Evolutionary conservation across 1,284 basidiomycete species (phyloP), one percentile per base, ranked within the genome.

Genomic region (Cryptococcus neoformans): DNA sequence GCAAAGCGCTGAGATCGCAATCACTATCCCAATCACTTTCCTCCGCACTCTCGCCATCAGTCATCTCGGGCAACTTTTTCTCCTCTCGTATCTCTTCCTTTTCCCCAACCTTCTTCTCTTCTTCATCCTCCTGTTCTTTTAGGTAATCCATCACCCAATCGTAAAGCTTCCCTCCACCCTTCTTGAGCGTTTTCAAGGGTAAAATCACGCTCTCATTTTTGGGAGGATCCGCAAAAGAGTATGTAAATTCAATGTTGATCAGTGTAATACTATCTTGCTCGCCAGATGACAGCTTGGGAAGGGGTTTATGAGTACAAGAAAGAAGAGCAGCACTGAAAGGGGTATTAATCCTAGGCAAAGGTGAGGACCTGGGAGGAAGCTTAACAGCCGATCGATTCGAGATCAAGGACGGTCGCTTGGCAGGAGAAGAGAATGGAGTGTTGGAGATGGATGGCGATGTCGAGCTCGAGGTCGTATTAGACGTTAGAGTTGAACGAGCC

Each of bases 21-120:
- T 68, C 68, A 46, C 59, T 63, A 44, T 66, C 63, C 34, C 65
- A 54, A 53, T 70, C 68, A 44, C 60, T 62, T n/a, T 68, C 67
- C 35, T 65, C 65, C 9, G 61, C 60, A 21, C 63, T 66, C 49
- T 61, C 62, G 6, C 64, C 62, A 48, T 68, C 68, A 6, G 68
- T 70, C 66, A 68, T 60, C 8, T 60, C 63, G 8, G 61, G 61
- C n/a, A 58, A 57, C 10, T 48, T 58, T 14, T 34, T 56, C n/a
- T 56, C 46, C 21, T 48, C 45, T 12, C 39, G 21, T 47, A 39
- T 45, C 49, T 39, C 28, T 38, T 48, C 34, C 38, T 36, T 54
- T 40, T 47, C 39, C 44, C 11, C 4, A 17, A 21, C 37, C 8
- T 21, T 45, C 17, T 8, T 36, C 41, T 10, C 35, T 21, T 38